A percentile compares a stretch with the other conserved stretches of the same genome.
Evolutionary conservation across 257 asterid species (phyloP).

Genomic region (Ehretia macrophylla): DNA sequence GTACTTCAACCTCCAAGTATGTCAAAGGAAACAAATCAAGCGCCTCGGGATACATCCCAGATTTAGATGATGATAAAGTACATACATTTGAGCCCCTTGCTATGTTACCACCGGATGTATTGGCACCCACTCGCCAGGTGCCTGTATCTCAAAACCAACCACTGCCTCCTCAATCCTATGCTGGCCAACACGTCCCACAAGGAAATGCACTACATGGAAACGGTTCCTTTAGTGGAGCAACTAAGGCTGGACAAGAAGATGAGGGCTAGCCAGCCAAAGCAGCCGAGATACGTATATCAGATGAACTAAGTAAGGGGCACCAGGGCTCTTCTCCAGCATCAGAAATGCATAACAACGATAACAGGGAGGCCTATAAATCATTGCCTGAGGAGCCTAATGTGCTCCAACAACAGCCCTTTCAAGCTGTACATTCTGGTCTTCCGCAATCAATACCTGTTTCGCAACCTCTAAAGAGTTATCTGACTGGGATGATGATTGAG

Average conservation of each 20-base stretch:
- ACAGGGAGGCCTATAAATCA: slow-evolving; percentile 19
- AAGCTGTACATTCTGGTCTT: background rate
- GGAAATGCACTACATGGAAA: slow-evolving; percentile 26
- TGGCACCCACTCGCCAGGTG: slow-evolving; percentile 46
- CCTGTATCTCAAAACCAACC: slow-evolving; percentile 23
- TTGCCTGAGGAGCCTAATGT: slow-evolving; percentile 35
- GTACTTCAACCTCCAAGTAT: slow-evolving; percentile 48
- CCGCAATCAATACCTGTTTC: slow-evolving; percentile 26
- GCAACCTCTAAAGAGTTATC: slow-evolving; percentile 40
- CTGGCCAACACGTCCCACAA: slow-evolving; percentile 28
- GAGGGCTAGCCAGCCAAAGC: slow-evolving; percentile 26
- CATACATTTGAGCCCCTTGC: slow-evolving; percentile 64
- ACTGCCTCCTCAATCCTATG: slow-evolving; percentile 24
- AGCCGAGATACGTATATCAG: slow-evolving; percentile 23
- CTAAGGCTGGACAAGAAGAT: slow-evolving; percentile 27
- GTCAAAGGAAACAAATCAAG: slow-evolving; percentile 33
- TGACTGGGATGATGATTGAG: slow-evolving; percentile 86
- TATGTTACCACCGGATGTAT: slow-evolving; percentile 51
- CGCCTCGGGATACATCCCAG: slow-evolving; percentile 22
- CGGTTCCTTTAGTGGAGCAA: slow-evolving; percentile 19
- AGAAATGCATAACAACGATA: slow-evolving; percentile 31
- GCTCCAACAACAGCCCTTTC: slow-evolving; percentile 17
- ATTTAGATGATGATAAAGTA: slow-evolving; percentile 47
- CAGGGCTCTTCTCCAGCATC: slow-evolving; percentile 48
- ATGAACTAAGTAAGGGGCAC: slow-evolving; percentile 12